These are phyloP conservation scores for Dryas alaskensis DNA, from an alignment of 306 rosid genomes.

Conservation along the genomic window DNA sequence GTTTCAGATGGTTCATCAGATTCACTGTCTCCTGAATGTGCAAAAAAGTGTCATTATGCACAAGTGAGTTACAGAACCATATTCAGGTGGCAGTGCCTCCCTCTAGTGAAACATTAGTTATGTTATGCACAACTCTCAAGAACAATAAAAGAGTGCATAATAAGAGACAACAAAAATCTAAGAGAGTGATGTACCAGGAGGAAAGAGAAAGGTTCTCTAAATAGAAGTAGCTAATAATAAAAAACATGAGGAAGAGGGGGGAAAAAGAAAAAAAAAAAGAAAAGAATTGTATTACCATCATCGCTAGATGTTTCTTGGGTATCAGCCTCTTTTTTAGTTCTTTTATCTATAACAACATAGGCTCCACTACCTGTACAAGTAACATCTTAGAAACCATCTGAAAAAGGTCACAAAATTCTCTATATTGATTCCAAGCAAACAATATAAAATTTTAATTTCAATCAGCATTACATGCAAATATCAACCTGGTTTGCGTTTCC, in stretches of 20 bases:
- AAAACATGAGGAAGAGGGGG: background rate
- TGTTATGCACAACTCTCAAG: background rate
- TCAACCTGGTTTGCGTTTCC: constrained; percentile 87
- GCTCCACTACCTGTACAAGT: constrained; percentile 70
- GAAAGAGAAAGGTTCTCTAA: background rate
- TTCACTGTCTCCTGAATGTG: constrained; percentile 69
- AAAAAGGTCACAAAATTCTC: background rate
- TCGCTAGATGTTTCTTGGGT: constrained; percentile 74
- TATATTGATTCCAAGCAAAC: background rate
- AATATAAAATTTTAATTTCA: background rate
- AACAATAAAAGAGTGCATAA: background rate
- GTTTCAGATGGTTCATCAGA: constrained; percentile 66
- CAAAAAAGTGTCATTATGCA: constrained; percentile 29
- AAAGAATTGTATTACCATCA: constrained; percentile 53
- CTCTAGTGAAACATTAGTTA: constrained; percentile 12
- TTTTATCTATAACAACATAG: constrained; percentile 87
- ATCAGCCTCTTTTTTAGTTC: constrained; percentile 55
- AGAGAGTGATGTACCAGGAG: background rate
- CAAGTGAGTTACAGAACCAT: constrained; percentile 39
- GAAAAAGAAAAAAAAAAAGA: background rate
- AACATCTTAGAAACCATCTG: constrained; percentile 15
- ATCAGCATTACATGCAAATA: background rate
- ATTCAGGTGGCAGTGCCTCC: constrained; percentile 14
- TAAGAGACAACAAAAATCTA: background rate
- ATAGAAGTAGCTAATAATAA: background rate